A percentile compares a stretch with the other conserved stretches of the same genome.
phyloP scores from a whole-genome alignment of 2,329 filamentous ascomycete species.

The Huntiella omanensis region DNA sequence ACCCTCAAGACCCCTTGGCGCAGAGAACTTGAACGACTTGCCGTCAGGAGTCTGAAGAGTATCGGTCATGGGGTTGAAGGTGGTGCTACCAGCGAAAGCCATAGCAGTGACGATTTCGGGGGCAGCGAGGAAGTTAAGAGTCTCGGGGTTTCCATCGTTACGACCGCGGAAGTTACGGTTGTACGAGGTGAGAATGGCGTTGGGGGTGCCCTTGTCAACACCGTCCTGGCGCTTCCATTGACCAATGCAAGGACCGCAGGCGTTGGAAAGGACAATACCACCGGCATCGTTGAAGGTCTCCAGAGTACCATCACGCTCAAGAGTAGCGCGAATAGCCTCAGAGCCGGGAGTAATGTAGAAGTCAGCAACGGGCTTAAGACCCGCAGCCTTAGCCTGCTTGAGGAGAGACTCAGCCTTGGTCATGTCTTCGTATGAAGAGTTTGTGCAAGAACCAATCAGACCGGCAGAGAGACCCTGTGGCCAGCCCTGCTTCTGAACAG shows the following conservation, averaged over 20 bases:
- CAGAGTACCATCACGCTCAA: conserved; percentile 76
- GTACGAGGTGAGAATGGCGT: conserved; percentile 92
- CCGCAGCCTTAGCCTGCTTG: conserved; percentile 76
- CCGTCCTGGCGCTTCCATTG: conserved; percentile 90
- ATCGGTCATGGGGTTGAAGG: conserved; percentile 92
- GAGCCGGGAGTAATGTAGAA: conserved; percentile 96
- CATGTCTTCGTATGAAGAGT: conserved; percentile 98
- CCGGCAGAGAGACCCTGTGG: conserved; percentile 80
- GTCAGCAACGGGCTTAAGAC: conserved; percentile 69
- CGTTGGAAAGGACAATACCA: conserved; percentile 80
- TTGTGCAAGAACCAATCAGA: conserved; percentile 94
- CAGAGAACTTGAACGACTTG: conserved; percentile 64
- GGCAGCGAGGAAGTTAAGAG: conserved; percentile 97
- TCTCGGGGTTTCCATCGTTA: conserved; percentile 89
- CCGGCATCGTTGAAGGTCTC: conserved; percentile 72
- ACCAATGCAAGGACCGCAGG: conserved; percentile 83
- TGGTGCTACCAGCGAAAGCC: conserved; percentile 78
- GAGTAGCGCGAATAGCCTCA: conserved; percentile 87
- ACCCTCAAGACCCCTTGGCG: conserved; percentile 52
- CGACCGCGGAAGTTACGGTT: conserved; percentile 96
- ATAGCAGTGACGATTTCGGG: conserved; percentile 95
- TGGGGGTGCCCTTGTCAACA: conserved; percentile 64
- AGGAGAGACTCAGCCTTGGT: conserved; percentile 83
- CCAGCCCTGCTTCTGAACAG: conserved; percentile 72
- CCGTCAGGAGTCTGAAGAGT: conserved; percentile 62